These are phyloP conservation scores for Amaranthus palmeri DNA, from an alignment of 148 eudicot genomes.

Conservation along the genomic window DNA sequence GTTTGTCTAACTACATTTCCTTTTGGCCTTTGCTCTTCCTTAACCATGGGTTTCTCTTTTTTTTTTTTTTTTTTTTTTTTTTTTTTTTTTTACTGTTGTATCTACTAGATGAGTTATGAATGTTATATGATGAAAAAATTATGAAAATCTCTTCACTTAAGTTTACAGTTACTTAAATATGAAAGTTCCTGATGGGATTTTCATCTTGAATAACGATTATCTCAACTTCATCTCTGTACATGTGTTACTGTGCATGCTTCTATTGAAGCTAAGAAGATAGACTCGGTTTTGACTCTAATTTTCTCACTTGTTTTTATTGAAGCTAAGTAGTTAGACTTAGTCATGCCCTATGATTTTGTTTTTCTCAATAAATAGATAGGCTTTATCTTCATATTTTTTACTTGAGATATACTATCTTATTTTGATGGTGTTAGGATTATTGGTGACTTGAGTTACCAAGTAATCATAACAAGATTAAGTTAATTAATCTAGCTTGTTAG, in stretches of 20 bases:
- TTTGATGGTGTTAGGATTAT: too few species aligned
- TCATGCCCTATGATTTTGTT: not conserved
- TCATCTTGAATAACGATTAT: too few species aligned
- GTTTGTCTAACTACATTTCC: conserved; percentile 38
- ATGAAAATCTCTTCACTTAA: not conserved
- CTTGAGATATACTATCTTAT: not conserved
- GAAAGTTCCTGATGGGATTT: not conserved
- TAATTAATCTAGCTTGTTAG: too few species aligned
- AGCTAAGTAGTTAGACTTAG: not conserved
- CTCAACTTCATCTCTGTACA: not conserved
- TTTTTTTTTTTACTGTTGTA: too few species aligned
- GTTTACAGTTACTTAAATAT: not conserved
- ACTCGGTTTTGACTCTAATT: too few species aligned
- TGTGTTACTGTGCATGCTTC: not conserved
- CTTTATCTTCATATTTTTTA: not conserved
- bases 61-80: not conserved
- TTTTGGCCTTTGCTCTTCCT: conserved; percentile 11
- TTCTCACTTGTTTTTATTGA: not conserved
- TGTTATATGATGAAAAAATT: not conserved
- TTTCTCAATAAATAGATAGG: not conserved
- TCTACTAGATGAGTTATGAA: not conserved
- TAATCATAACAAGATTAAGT: too few species aligned
- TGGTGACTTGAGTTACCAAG: too few species aligned
- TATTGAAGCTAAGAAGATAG: not conserved
- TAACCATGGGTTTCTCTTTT: not conserved